Base-by-base conservation (phyloP, 2,329 filamentous ascomycete genomes). In the Stachybotrys echinatus region DNA sequence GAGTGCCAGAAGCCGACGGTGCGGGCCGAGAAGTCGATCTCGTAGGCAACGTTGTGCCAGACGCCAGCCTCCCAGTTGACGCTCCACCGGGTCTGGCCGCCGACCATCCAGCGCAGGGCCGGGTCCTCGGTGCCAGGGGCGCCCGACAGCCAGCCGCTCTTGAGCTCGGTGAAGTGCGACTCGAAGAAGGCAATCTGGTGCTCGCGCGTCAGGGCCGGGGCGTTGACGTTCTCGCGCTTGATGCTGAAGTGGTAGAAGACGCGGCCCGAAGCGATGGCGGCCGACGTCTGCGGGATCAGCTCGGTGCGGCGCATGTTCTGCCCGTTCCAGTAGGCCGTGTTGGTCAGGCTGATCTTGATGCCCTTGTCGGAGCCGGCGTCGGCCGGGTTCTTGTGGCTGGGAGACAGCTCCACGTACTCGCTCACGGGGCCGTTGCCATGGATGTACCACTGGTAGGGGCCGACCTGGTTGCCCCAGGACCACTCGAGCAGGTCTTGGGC, bases 21-120 rank as follows among this genome's bases (percentile, higher is more conserved):
- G 55, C 76, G 71, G 38, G 72, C 76, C 14, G 66, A 67, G 60
- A 89, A 90, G 70, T 89, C 79, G 52, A 88, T 87, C 63, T 84
- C 84, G 60, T 88, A 89, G 45, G 84, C 86, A 58, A 88, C 75
- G 63, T 90, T 90, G 65, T 89, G 85, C 86, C 86, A 89, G 12
- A 83, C 78, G 39, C 75, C 80, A 1, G 84, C 74, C 48, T 74
- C 74, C 65, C 85, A 83, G 53, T 79, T 72, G 1, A 75, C 74
- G 58, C 77, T 79, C 84, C 85, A 89, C 58, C 87, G 70, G 47
- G 76, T 77, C 56, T 75, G 69, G 18, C 82, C 77, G 51, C 75
- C 74, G 8, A 83, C 80, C 65, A 81, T 79, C 83, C 85, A 89
- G 57, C 81, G 79, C 55, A 89, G 72, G 55, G 76, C 75, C 27